A percentile compares a stretch with the other conserved stretches of the same genome.
These are phyloP conservation scores for Tulasnella sp. DNA, from an alignment of 768 basidiomycete genomes.

Conservation along the genomic window DNA sequence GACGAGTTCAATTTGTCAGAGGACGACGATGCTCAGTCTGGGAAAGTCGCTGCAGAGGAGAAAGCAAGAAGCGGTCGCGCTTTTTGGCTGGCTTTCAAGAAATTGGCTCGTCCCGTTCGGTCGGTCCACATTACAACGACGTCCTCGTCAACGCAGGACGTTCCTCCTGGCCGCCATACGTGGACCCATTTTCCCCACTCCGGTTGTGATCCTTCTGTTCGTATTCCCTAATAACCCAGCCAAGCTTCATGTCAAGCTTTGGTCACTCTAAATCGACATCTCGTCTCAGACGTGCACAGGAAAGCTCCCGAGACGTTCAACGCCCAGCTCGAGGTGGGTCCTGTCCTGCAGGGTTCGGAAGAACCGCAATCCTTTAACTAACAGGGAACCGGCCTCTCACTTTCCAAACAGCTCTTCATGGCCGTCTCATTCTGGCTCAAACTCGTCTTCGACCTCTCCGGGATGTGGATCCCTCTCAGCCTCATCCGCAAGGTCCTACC, in stretches of 20 bases:
- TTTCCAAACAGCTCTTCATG: slow-evolving; percentile 44
- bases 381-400: not conserved
- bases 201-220: slow-evolving; percentile 58
- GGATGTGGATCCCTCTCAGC: slow-evolving; percentile 69
- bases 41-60: slow-evolving; percentile 28
- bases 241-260: slow-evolving; percentile 48
- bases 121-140: not conserved
- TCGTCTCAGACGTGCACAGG: slow-evolving; percentile 30
- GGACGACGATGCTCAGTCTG: slow-evolving; percentile 39
- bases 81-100: slow-evolving; percentile 59
- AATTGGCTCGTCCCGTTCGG: slow-evolving; percentile 47
- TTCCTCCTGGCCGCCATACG: slow-evolving; percentile 53
- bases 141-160: slow-evolving; percentile 37
- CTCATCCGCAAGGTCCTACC: slow-evolving; percentile 49
- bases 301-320: slow-evolving; percentile 46
- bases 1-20: slow-evolving; percentile 75
- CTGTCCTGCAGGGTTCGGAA: too few species aligned
- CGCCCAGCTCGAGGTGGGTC: slow-evolving; percentile 58
- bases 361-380: not conserved
- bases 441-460: slow-evolving; percentile 53
- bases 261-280: slow-evolving; percentile 55
- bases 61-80: slow-evolving; percentile 56
- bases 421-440: slow-evolving; percentile 69
- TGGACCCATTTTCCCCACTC: slow-evolving; percentile 56
- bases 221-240: slow-evolving; percentile 47